Percentiles rank a stretch among this genome's conserved stretches.
These are phyloP conservation scores for Carex sylvatica DNA, from an alignment of 202 grass and related monocot species.

Conservation along the genomic window DNA sequence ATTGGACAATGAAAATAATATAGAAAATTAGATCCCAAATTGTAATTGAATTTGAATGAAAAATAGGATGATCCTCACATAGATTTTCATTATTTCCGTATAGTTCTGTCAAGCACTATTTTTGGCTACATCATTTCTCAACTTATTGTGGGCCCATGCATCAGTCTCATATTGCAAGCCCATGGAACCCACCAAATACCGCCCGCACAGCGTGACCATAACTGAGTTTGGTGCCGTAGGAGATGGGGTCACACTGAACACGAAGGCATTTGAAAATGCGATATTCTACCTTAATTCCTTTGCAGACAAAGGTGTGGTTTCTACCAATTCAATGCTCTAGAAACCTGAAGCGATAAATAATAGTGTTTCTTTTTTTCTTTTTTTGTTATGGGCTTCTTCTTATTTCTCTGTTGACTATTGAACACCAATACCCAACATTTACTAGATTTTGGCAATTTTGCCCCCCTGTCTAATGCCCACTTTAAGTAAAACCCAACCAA, in stretches of 20 bases:
- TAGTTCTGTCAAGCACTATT: slow-evolving; percentile 52
- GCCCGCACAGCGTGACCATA: slow-evolving; percentile 87
- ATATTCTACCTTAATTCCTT: slow-evolving; percentile 99
- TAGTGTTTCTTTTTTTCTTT: not conserved
- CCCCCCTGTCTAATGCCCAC: not conserved
- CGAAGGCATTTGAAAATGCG: slow-evolving; percentile 96
- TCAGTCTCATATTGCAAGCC: slow-evolving; percentile 59
- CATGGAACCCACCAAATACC: slow-evolving; percentile 61
- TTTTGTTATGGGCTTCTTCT: not conserved
- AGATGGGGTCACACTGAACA: slow-evolving; percentile 80
- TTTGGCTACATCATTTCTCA: slow-evolving; percentile 33
- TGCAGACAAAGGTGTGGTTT: slow-evolving; percentile 65
- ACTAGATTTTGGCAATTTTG: not conserved
- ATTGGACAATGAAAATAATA: not conserved
- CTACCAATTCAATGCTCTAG: not conserved
- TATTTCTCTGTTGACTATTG: not conserved
- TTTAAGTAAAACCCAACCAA: not conserved
- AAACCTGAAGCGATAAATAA: not conserved
- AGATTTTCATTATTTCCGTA: slow-evolving; percentile 12
- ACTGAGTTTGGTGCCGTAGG: slow-evolving; percentile 94
- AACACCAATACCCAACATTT: not conserved
- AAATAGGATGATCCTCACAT: slow-evolving; percentile 15
- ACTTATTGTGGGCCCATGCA: slow-evolving; percentile 34
- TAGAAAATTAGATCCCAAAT: not conserved
- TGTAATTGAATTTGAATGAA: not conserved